Conservation (phyloP, 345 rosid species). For the Cochlearia excelsa region DNA sequence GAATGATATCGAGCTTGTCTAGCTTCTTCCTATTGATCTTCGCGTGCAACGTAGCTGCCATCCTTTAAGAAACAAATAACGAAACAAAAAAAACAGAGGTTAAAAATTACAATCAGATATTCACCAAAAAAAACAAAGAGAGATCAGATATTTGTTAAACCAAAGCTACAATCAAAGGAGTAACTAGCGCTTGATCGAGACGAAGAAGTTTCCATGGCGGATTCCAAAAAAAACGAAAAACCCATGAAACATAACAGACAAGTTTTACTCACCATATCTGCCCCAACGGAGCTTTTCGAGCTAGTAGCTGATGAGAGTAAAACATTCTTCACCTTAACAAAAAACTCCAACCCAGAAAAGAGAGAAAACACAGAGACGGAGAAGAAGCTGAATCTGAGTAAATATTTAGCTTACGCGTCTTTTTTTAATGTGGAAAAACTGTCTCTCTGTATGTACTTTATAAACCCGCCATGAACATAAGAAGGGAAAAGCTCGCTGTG, state of each 20-base stretch:
- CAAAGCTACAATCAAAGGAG: neutral
- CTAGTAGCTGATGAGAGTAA: slow-evolving; percentile 90
- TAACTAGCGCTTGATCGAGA: slow-evolving; percentile 18
- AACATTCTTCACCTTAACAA: slow-evolving; percentile 48
- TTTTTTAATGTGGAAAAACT: no score
- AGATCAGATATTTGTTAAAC: slow-evolving; percentile 9
- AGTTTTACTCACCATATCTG: slow-evolving; percentile 69
- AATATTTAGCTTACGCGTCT: neutral
- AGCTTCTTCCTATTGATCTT: slow-evolving; percentile 77
- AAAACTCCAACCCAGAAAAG: slow-evolving; percentile 12
- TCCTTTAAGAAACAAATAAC: slow-evolving; percentile 44
- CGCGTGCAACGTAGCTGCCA: slow-evolving; percentile 86
- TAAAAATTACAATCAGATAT: slow-evolving; percentile 6
- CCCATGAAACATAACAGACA: neutral
- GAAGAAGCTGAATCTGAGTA: slow-evolving; percentile 12
- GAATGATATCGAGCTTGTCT: slow-evolving; percentile 60
- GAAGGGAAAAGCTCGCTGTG: slow-evolving; percentile 23
- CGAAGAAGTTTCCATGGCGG: slow-evolving; percentile 12
- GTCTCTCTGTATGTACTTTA: neutral
- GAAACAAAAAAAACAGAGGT: slow-evolving; percentile 8
- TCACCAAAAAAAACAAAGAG: neutral
- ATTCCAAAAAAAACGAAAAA: neutral
- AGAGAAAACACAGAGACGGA: slow-evolving; percentile 8
- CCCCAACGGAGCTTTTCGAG: slow-evolving; percentile 95
- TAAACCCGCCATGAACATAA: slow-evolving; percentile 27